Evolutionary conservation across 306 rosid species (phyloP).

Genomic region (Canavalia gladiata): DNA sequence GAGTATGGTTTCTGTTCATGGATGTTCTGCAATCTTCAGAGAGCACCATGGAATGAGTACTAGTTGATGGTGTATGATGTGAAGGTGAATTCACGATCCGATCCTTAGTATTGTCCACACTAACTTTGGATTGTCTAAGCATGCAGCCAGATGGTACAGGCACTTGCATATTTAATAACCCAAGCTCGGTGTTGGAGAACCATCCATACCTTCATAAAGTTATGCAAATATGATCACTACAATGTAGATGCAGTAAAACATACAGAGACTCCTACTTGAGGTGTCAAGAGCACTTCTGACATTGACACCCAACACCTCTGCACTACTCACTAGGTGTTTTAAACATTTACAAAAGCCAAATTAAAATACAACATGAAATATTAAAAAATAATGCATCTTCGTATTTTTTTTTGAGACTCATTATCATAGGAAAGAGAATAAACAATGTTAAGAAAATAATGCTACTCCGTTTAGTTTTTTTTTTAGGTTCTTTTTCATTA

Average conservation of each 20-base stretch:
- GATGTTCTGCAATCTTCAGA: conserved; percentile 58
- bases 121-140: conserved; percentile 58
- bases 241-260: conserved; percentile 32
- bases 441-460: not conserved
- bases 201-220: conserved; percentile 92
- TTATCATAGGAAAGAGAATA: not conserved
- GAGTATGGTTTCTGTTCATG: conserved; percentile 47
- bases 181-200: conserved; percentile 67
- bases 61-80: conserved; percentile 49
- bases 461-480: not conserved
- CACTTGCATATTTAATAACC: conserved; percentile 54
- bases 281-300: not conserved
- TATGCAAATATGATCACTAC: conserved; percentile 39
- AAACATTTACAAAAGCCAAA: not conserved
- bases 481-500: not conserved
- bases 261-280: not conserved
- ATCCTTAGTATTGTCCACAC: conserved; percentile 53
- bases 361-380: not conserved
- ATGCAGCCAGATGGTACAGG: conserved; percentile 58
- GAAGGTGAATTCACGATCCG: conserved; percentile 52
- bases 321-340: not conserved
- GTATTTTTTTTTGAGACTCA: not conserved
- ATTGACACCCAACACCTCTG: not conserved
- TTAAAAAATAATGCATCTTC: not conserved
- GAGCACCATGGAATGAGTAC: conserved; percentile 55